Evolutionary conservation across 2,329 filamentous ascomycete species (phyloP), one percentile per base, ranked within the genome.

Genomic region (Fusarium chuoi): DNA sequence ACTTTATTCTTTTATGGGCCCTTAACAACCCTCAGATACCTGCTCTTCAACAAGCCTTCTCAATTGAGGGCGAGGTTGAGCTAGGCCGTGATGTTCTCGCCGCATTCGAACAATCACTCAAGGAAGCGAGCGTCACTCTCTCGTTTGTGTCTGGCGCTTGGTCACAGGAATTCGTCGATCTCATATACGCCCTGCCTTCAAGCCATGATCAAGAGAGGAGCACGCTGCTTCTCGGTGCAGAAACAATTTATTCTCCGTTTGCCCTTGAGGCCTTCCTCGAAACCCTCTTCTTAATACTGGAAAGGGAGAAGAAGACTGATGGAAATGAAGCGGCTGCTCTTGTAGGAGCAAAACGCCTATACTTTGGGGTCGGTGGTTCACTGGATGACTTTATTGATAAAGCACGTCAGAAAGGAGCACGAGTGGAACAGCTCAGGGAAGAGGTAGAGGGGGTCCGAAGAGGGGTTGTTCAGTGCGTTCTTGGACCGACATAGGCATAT

Each of bases 331-430:
- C 90, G 0, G 88, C 88, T 55, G 90, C 92, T 3, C 84, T 94
- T 26, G 87, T 96, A 10, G 93, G 89, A 6, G 94, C 94, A 3
- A 96, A 96, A 84, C 89, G 90, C 73, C 87, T 95, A 17, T 96
- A 96, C 82, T 96, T 96, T 82, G 94, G 94, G 6, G 94, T 96
- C 10, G 94, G 94, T 0, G 94, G 94, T 1, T 95, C 93, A 26
- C 87, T 96, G 28, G 92, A 94, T 79, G 93, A 93, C 73, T 94
- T 96, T 75, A 84, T 91, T 54, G 82, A 85, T 57, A 85, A 83
- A 71, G 87, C 89, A 46, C 83, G 83, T 62, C 82, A 79, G 1
- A 84, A 84, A 42, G 89, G 89, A 6, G 85, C 83, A 17, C 71
- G 75, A 6, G 86, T 92, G 41, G 81, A 84, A 45, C 84, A 85